Base-by-base conservation (phyloP, 2,329 filamentous ascomycete species). In the Podosphaera fusca region DNA sequence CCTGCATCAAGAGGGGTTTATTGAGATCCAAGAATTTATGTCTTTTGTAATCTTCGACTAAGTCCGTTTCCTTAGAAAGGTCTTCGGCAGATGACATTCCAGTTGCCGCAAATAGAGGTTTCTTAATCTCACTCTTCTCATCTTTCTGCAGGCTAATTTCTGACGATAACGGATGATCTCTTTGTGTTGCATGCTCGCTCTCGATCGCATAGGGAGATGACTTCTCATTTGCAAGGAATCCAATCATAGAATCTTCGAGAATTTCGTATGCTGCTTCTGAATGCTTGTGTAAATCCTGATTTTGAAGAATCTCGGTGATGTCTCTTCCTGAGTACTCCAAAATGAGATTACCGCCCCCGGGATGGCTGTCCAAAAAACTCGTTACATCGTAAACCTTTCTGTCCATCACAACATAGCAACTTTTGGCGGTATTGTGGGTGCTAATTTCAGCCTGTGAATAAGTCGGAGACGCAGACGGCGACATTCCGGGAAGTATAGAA, bases 221-320 rank as follows among this genome's bases (percentile, higher is more conserved):
- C 60, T 70, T 69, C 45, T 81, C 75, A 1, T 77, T 77, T 4
- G 76, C 75, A 38, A 95, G 73, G 65, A 94, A 94, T 14, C 87
- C 92, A 59, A 96, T 75, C 14, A 90, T 76, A 51, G 80, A 84
- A 46, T 96, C 92, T 51, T 94, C 86, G 33, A 98, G 75, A 12
- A 96, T 85, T 65, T 96, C 90, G 70, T 95, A 98, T n/a, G 92
- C 92, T 1, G 88, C 77, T 60, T 96, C 89, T 53, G 85, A 87
- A 69, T 98, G 92, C 49, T 75, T 72, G 67, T 98, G 92, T 38
- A 89, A 95, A 49, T 78, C 72, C 60, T 82, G 76, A 66, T 98
- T 89, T 67, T 84, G 81, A 70, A 98, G 74, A 59, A 95, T 94
- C 2, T 81, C 76, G 61, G 79, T 77, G 58, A 95, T 76, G 69